A percentile compares a stretch with the other conserved stretches of the same genome.
These are phyloP conservation scores for Wickerhamomyces canadensis DNA, from an alignment of 805 yeast genomes.

Conservation along the genomic window DNA sequence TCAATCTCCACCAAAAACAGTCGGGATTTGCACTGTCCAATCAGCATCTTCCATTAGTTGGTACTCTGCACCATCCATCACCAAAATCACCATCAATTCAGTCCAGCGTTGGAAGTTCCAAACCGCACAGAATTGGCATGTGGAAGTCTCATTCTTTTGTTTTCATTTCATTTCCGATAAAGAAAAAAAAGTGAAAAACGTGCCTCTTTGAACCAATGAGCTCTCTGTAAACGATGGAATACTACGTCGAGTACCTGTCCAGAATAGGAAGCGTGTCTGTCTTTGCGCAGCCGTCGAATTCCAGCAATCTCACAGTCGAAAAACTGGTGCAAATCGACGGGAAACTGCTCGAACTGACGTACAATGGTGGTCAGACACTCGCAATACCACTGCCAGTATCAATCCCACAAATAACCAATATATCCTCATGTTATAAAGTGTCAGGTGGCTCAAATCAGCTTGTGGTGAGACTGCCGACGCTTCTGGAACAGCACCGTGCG, in stretches of 20 bases:
- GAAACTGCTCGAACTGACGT: not conserved
- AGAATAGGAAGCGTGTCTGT: conserved; percentile 4
- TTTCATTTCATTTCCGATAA: too few relatives aligned
- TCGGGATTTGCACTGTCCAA: too few relatives aligned
- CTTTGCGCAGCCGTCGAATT: not conserved
- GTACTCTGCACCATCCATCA: too few relatives aligned
- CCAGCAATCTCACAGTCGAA: not conserved
- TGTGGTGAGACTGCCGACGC: conserved; percentile 11
- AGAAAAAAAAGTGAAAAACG: too few relatives aligned
- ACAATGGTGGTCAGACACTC: not conserved
- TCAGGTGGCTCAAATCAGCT: conserved; percentile 3
- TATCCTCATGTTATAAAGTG: not conserved
- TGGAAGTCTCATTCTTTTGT: too few relatives aligned
- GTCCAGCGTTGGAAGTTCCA: too few relatives aligned
- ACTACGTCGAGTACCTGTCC: conserved; percentile 2
- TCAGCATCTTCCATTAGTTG: too few relatives aligned
- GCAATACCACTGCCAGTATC: conserved; percentile 6
- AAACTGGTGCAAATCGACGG: conserved; percentile 2
- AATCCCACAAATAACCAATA: conserved; percentile 2
- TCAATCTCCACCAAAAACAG: too few relatives aligned
- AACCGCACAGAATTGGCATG: too few relatives aligned
- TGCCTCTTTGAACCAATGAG: too few relatives aligned
- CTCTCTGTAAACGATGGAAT: too few relatives aligned
- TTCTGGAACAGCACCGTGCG: not conserved
- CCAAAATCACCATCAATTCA: too few relatives aligned